phyloP scores from a whole-genome alignment of 768 basidiomycete genomes.

The Rickenella mellea region DNA sequence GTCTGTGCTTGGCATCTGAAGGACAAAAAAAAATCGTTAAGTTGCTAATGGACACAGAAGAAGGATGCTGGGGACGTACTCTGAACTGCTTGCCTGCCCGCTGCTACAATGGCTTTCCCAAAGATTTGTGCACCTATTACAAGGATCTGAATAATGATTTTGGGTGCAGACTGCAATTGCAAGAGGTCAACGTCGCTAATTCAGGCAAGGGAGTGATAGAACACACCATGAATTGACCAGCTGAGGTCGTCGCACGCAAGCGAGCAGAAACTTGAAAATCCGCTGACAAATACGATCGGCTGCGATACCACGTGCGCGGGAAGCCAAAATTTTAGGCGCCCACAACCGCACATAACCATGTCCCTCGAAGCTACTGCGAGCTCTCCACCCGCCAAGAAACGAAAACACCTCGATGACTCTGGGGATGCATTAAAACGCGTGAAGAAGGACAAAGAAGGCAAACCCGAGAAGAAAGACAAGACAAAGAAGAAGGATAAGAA shows the following conservation, averaged over 20 bases:
- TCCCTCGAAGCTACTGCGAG: neutral
- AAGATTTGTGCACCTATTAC: conserved; percentile 72
- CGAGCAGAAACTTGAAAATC: no score
- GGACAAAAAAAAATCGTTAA: neutral
- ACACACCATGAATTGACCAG: conserved; percentile 1
- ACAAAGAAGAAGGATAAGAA: conserved; percentile 9
- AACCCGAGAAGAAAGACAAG: conserved; percentile 19
- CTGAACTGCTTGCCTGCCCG: conserved; percentile 84
- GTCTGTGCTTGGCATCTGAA: conserved; percentile 75
- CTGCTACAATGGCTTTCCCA: conserved; percentile 86
- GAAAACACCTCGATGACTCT: neutral
- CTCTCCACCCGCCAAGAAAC: neutral
- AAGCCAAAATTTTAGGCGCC: no score
- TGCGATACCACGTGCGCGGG: no score
- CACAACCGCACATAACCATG: neutral
- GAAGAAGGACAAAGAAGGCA: conserved; percentile 39
- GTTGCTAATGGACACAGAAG: neutral
- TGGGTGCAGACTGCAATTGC: conserved; percentile 60
- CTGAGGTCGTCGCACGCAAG: neutral
- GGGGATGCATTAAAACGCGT: neutral
- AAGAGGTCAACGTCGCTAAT: neutral
- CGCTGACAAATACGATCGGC: no score
- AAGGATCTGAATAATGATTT: conserved; percentile 68
- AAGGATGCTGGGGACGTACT: conserved; percentile 43
- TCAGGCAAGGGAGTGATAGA: neutral